These are phyloP conservation scores for Casuarina equisetifolia DNA, from an alignment of 306 rosid species.

Conservation along the genomic window DNA sequence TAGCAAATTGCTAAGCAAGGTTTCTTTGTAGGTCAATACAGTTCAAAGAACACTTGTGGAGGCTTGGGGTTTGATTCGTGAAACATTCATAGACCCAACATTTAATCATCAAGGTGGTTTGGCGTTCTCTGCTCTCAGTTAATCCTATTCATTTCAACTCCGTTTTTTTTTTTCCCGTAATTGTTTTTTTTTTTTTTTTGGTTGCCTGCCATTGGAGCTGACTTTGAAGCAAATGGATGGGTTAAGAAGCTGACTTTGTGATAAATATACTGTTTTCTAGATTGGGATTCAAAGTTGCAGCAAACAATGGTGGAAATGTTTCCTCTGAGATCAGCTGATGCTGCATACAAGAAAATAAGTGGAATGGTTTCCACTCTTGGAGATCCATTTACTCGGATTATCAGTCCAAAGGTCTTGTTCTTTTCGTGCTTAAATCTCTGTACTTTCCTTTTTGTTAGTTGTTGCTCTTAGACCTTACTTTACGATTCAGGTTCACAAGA, in stretches of 20 bases:
- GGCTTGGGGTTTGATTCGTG: conserved; percentile 97
- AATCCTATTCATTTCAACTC: background rate
- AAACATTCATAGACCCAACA: conserved; percentile 91
- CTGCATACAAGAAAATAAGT: conserved; percentile 83
- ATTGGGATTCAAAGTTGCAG: conserved; percentile 92
- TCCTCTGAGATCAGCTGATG: conserved; percentile 85
- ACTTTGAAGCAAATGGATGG: conserved; percentile 2
- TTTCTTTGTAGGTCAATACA: conserved; percentile 77
- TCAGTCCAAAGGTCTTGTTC: conserved; percentile 78
- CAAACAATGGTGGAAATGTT: conserved; percentile 99
- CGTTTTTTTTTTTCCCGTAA: background rate
- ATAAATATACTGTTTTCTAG: conserved; percentile 35
- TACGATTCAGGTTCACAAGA: background rate
- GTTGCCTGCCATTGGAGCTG: background rate
- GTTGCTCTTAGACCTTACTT: conserved; percentile 12
- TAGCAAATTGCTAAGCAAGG: conserved; percentile 1
- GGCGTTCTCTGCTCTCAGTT: background rate
- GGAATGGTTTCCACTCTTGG: conserved; percentile 99
- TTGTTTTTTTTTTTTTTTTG: background rate
- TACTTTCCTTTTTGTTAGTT: conserved; percentile 13
- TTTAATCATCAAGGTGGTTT: conserved; percentile 89
- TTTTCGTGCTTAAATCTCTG: conserved; percentile 1
- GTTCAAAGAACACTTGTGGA: conserved; percentile 98
- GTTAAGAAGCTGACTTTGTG: background rate
- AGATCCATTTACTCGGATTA: conserved; percentile 90